Conservation (phyloP, 1,139 yeast species). For the Taphrina wiesneri region DNA sequence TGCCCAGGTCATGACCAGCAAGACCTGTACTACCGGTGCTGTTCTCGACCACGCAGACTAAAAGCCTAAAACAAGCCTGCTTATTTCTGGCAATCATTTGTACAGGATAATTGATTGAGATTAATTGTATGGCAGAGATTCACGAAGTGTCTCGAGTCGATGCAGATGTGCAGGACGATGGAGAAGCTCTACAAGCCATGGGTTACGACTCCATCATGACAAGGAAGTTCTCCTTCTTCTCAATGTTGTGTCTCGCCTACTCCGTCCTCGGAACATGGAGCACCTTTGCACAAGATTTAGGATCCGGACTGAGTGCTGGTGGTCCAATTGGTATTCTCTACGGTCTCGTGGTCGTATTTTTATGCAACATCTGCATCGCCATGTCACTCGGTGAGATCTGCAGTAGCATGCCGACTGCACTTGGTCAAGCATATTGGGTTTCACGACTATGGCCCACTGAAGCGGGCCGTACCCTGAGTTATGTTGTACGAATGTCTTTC, state of each 20-base stretch:
- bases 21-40: too few species aligned
- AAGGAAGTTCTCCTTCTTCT: conserved; percentile 22
- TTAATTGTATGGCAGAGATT: not conserved
- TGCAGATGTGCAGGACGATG: not conserved
- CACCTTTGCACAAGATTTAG: conserved; percentile 25
- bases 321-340: conserved; percentile 56
- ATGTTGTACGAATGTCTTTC: conserved; percentile 2
- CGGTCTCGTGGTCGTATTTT: conserved; percentile 68
- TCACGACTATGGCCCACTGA: conserved; percentile 22
- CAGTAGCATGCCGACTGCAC: conserved; percentile 65
- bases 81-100: too few species aligned
- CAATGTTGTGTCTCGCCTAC: conserved; percentile 24
- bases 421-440: conserved; percentile 45
- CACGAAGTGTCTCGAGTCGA: not conserved
- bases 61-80: too few species aligned
- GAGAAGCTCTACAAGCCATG: conserved; percentile 5
- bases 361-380: conserved; percentile 58
- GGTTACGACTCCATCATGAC: conserved; percentile 20
- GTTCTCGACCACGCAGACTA: too few species aligned
- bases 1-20: too few species aligned
- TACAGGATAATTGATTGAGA: too few species aligned
- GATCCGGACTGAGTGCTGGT: conserved; percentile 27
- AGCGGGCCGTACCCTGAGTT: conserved; percentile 38
- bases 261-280: conserved; percentile 29
- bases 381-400: conserved; percentile 63